phyloP scores from a whole-genome alignment of 164 flowering plant genomes.

The Umbellularia californica region DNA sequence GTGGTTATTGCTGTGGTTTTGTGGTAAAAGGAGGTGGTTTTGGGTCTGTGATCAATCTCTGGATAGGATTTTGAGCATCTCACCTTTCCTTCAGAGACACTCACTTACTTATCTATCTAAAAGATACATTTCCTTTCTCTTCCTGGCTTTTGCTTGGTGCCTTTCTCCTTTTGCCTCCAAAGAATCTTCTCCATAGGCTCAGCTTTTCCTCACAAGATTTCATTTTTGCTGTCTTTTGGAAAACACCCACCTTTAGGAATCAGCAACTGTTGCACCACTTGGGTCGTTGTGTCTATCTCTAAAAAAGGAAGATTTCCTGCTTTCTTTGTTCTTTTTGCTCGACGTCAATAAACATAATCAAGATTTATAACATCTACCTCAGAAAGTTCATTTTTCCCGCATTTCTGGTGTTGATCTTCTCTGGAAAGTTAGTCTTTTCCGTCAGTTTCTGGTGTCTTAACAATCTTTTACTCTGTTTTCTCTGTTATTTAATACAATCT shows the following conservation, averaged over 20 bases:
- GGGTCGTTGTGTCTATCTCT: background rate
- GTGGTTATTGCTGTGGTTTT: background rate
- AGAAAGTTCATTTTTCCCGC: background rate
- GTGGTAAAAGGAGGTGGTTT: background rate
- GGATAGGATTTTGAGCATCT: background rate
- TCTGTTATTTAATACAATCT: too few relatives aligned
- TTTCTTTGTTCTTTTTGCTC: background rate
- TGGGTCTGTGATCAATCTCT: background rate
- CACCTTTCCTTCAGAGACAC: background rate
- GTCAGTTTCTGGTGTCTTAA: background rate
- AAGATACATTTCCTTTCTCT: constrained; percentile 1
- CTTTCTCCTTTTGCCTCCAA: background rate
- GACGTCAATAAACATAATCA: background rate
- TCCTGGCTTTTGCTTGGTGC: background rate
- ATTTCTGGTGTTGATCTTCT: background rate
- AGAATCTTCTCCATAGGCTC: background rate
- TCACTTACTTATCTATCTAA: background rate
- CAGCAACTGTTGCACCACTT: background rate
- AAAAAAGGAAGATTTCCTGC: background rate
- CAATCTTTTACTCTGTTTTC: background rate
- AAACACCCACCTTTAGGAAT: background rate
- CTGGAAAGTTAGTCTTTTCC: background rate
- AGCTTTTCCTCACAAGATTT: background rate
- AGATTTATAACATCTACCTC: background rate
- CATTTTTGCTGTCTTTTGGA: background rate